Conservation (phyloP, 176 grass and related monocot genomes). For the Oryza longistaminata region DNA sequence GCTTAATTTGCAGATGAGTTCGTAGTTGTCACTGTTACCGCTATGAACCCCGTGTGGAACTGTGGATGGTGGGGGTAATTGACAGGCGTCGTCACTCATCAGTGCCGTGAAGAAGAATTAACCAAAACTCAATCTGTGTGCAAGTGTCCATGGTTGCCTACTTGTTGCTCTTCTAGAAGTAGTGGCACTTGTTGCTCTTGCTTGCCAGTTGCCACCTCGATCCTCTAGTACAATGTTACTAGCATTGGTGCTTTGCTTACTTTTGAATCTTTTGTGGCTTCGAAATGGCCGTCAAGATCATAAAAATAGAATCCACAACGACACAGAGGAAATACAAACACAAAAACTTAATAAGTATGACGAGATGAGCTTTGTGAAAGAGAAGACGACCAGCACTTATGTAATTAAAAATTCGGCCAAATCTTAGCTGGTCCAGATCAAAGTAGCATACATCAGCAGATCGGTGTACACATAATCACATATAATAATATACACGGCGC, state of each 20-base stretch:
- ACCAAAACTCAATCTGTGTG: not conserved
- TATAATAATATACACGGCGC: not conserved
- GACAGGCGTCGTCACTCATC: too few species aligned
- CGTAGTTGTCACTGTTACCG: not conserved
- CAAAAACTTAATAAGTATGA: too few species aligned
- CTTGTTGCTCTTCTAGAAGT: not conserved
- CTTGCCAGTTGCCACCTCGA: not conserved
- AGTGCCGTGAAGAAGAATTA: not conserved
- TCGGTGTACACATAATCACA: not conserved
- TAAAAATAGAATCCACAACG: too few species aligned
- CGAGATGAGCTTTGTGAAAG: too few species aligned
- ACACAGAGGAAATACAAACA: not conserved
- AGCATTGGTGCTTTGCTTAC: not conserved
- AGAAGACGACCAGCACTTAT: not conserved
- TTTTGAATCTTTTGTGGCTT: not conserved
- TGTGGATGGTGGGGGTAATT: not conserved
- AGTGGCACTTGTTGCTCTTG: not conserved
- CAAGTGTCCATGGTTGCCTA: not conserved
- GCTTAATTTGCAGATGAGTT: not conserved
- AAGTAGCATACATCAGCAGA: not conserved
- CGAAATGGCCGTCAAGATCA: not conserved
- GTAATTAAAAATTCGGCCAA: not conserved
- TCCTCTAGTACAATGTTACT: not conserved
- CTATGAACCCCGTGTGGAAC: not conserved
- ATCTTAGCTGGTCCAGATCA: not conserved